phyloP scores from a whole-genome alignment of 495 filamentous ascomycete genomes.

The Neohortaea acidophila region DNA sequence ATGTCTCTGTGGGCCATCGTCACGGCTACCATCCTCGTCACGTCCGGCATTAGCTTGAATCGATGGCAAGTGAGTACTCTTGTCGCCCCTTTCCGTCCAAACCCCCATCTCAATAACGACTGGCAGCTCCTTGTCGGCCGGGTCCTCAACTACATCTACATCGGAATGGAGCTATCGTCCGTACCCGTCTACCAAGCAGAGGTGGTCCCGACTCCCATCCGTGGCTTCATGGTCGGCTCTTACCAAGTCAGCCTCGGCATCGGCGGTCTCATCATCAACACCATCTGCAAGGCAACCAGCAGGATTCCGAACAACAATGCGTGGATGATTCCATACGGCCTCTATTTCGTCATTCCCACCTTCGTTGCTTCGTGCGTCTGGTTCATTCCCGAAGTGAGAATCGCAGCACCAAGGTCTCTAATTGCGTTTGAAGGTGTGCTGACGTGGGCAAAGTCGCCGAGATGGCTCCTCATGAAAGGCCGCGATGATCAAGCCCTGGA shows the following conservation, averaged over 20 bases:
- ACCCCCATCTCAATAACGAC: no score
- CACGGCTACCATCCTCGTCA: not conserved
- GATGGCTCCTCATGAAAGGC: slow-evolving; percentile 1
- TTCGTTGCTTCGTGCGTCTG: not conserved
- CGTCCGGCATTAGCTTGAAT: not conserved
- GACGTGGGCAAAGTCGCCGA: not conserved
- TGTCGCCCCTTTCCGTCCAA: no score
- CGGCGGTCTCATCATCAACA: slow-evolving; percentile 1
- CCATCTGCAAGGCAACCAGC: not conserved
- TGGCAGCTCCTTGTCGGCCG: slow-evolving; percentile 3
- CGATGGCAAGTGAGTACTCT: no score
- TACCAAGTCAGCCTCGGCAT: not conserved
- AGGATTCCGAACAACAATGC: slow-evolving; percentile 2
- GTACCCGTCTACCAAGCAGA: not conserved
- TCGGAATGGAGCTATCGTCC: slow-evolving; percentile 1
- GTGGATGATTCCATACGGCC: slow-evolving; percentile 1
- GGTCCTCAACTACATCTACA: slow-evolving; percentile 1
- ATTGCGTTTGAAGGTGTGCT: not conserved
- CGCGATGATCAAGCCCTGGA: not conserved
- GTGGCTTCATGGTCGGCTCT: slow-evolving; percentile 1
- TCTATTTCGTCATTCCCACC: not conserved
- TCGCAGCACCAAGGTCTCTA: not conserved
- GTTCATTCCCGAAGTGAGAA: slow-evolving; percentile 1
- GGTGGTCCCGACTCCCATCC: not conserved
- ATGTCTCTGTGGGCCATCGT: slow-evolving; percentile 1